These are phyloP conservation scores for Penicillium coffeae DNA, from an alignment of 495 filamentous ascomycete genomes.

Conservation along the genomic window DNA sequence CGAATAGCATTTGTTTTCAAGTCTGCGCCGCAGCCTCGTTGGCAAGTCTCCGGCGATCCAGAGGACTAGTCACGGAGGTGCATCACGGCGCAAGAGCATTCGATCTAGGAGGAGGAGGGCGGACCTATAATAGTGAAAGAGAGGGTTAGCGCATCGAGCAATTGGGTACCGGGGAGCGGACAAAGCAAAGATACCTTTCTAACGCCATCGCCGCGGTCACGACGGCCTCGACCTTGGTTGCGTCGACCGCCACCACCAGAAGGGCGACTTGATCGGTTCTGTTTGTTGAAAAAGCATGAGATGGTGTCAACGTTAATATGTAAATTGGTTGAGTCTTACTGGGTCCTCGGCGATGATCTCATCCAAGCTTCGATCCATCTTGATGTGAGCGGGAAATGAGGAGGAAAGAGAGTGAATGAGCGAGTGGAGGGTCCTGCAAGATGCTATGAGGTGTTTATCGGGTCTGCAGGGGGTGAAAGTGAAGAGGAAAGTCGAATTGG, in stretches of 20 bases:
- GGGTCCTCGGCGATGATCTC: slow-evolving; percentile 80
- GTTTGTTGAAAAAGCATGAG: slow-evolving; percentile 16
- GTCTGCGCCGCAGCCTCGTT: slow-evolving; percentile 29
- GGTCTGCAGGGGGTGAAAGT: too few relatives aligned
- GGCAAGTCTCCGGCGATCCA: slow-evolving; percentile 29
- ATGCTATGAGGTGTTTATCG: too few relatives aligned
- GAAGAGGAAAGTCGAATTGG: too few relatives aligned
- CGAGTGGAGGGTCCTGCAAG: too few relatives aligned
- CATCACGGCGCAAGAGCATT: slow-evolving; percentile 37
- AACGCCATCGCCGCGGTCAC: slow-evolving; percentile 56
- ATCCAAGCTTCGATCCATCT: slow-evolving; percentile 79
- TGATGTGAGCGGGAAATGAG: too few relatives aligned
- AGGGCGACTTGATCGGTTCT: slow-evolving; percentile 28
- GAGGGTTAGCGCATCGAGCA: slow-evolving; percentile 18
- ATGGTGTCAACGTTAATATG: neutral
- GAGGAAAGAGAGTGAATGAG: neutral
- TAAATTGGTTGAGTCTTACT: slow-evolving; percentile 40
- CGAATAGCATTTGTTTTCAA: slow-evolving; percentile 36
- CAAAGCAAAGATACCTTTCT: slow-evolving; percentile 62
- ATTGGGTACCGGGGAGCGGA: neutral
- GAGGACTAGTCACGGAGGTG: slow-evolving; percentile 32
- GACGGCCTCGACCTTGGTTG: slow-evolving; percentile 57
- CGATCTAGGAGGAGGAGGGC: slow-evolving; percentile 40
- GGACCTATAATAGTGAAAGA: slow-evolving; percentile 33
- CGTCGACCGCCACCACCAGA: slow-evolving; percentile 49